These are phyloP conservation scores for Bryoglossum gracile DNA, from an alignment of 495 filamentous ascomycete genomes.

Conservation along the genomic window DNA sequence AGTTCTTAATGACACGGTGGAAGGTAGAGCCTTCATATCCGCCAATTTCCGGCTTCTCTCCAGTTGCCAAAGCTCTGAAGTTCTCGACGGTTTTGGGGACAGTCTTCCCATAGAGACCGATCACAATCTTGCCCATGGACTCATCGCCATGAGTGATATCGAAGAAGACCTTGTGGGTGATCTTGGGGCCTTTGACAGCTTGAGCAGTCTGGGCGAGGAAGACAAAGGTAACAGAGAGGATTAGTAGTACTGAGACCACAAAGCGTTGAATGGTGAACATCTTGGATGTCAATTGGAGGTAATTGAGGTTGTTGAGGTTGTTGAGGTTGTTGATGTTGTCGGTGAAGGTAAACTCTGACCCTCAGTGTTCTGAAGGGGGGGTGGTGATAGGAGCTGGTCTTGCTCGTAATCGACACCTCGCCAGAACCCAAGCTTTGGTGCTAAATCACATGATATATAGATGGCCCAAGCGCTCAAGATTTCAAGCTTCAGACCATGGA, in stretches of 20 bases:
- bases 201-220: slow-evolving; percentile 63
- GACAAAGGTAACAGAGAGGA: slow-evolving; percentile 64
- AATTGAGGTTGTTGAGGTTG: slow-evolving; percentile 4
- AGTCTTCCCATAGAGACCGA: slow-evolving; percentile 96
- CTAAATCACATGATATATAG: no score
- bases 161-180: slow-evolving; percentile 96
- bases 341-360: slow-evolving; percentile 6
- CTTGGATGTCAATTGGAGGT: slow-evolving; percentile 23
- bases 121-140: slow-evolving; percentile 74
- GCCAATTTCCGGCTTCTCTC: slow-evolving; percentile 94
- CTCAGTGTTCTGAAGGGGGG: no score
- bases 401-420: no score
- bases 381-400: slow-evolving; percentile 3
- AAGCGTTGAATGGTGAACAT: slow-evolving; percentile 54
- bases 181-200: slow-evolving; percentile 87
- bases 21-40: slow-evolving; percentile 93
- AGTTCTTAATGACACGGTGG: slow-evolving; percentile 97
- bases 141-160: slow-evolving; percentile 90
- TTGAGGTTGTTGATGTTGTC: slow-evolving; percentile 1
- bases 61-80: slow-evolving; percentile 94
- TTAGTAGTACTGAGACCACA: slow-evolving; percentile 60
- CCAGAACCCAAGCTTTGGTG: no score
- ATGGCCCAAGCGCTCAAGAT: slow-evolving; percentile 5
- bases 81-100: slow-evolving; percentile 97
- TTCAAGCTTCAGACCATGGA: slow-evolving; percentile 4